Conservation (phyloP, 768 basidiomycete species). For the Austroboletus festivus region DNA sequence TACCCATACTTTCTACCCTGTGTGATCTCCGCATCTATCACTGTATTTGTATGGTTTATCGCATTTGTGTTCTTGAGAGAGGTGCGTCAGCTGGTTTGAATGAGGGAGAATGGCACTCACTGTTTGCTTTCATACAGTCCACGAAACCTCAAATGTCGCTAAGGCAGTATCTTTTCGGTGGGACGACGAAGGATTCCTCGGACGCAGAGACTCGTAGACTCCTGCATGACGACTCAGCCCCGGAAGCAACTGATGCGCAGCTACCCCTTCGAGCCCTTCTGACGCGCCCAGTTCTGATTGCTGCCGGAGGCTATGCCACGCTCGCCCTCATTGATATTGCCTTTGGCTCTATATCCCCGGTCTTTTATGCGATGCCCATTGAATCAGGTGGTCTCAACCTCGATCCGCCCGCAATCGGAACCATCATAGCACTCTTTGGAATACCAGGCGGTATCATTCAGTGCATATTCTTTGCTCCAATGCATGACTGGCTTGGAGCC, state of each 20-base stretch:
- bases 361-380: constrained; percentile 32
- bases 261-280: constrained; percentile 50
- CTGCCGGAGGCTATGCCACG: constrained; percentile 57
- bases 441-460: constrained; percentile 55
- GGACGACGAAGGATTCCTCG: constrained; percentile 1
- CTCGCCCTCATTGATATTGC: constrained; percentile 63
- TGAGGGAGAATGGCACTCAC: too few relatives aligned
- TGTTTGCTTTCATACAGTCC: constrained; percentile 11
- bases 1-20: constrained; percentile 78
- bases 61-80: too few relatives aligned
- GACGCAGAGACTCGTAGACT: too few relatives aligned
- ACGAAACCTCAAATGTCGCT: constrained; percentile 11
- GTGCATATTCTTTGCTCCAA: constrained; percentile 55
- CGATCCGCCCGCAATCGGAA: constrained; percentile 30
- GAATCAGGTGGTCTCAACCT: constrained; percentile 28
- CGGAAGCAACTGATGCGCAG: constrained; percentile 18
- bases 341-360: constrained; percentile 43
- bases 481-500: constrained; percentile 56
- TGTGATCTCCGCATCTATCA: constrained; percentile 57
- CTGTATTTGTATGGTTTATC: constrained; percentile 39
- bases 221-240: neutral
- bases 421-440: constrained; percentile 24
- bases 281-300: constrained; percentile 48
- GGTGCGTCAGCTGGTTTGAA: too few relatives aligned
- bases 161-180: constrained; percentile 17